phyloP scores from a whole-genome alignment of 164 flowering plant genomes.

The Dillenia suffruticosa region DNA sequence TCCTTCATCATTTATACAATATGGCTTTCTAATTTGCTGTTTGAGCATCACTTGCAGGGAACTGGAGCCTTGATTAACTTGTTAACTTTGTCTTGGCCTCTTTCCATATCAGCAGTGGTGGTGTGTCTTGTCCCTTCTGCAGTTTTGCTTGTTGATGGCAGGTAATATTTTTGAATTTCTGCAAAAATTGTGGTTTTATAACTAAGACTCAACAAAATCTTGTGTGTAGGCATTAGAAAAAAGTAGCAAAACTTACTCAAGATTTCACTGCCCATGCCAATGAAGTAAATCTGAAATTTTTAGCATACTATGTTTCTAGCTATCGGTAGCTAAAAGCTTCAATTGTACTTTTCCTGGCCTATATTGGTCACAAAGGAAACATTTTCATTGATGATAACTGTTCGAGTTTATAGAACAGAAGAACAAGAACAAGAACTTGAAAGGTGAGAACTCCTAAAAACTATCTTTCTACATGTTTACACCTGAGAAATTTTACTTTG shows the following conservation, averaged over 20 bases:
- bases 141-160: slow-evolving; percentile 67
- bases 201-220: no score
- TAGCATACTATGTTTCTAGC: neutral
- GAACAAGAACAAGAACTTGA: slow-evolving; percentile 61
- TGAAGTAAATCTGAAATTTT: slow-evolving; percentile 40
- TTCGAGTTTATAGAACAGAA: slow-evolving; percentile 93
- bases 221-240: slow-evolving; percentile 76
- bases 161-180: slow-evolving; percentile 38
- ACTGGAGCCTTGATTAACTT: slow-evolving; percentile 75
- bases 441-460: slow-evolving; percentile 39
- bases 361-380: slow-evolving; percentile 90
- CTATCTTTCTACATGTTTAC: no score
- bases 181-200: neutral
- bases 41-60: slow-evolving; percentile 42
- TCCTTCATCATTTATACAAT: slow-evolving; percentile 1
- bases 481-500: neutral
- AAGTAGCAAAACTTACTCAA: slow-evolving; percentile 74
- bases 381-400: slow-evolving; percentile 83
- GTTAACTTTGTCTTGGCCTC: slow-evolving; percentile 82
- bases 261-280: slow-evolving; percentile 84
- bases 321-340: neutral
- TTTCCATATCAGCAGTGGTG: slow-evolving; percentile 62
- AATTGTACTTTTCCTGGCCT: neutral
- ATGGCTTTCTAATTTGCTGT: slow-evolving; percentile 7
- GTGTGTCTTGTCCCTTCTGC: slow-evolving; percentile 52